Base-by-base conservation (phyloP, 495 filamentous ascomycete genomes). In the Extremus antarcticus region DNA sequence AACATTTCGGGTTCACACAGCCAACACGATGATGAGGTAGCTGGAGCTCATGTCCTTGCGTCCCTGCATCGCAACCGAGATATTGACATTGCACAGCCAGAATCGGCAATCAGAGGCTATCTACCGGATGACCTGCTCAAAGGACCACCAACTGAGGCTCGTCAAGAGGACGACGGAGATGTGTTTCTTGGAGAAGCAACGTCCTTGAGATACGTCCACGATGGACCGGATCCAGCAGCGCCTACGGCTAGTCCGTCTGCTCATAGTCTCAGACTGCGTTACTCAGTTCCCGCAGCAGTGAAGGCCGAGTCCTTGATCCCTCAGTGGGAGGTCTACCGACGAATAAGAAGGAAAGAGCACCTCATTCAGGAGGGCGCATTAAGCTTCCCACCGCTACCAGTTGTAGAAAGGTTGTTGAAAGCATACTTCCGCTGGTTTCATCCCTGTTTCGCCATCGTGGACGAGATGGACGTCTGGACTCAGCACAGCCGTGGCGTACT, bases 381-480 rank as follows among this genome's bases (percentile, higher is more conserved):
- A 7, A 24, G 8, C 46, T 25, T 48, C 11, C 46, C 46, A 10
- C 4, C 4, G 3, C 17, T 21, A 16, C 9, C 9, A 23, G 46
- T 48, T 9, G 13, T 25, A 23, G 46, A 48, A 17, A 17, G 21
- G 21, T 20, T 48, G 9, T 21, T 48, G 9, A 23, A 25, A 9
- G 46, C 46, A 10, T 48, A 48, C 23, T 48, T 48, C 46, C 13
- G 13, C 20, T 25, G 24, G 20, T 48, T 48, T 21, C 46, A 48
- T 48, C 46, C 46, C 4, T 48, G 46, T 21, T 48, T 48, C 20
- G 46, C 46, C 23, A 21, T 48, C 13, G 46, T 48, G 46, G 46
- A 48, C 46, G 46, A 48, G 46, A 25, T 48, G 46, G 46, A 48
- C 46, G 17, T 48, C 19, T 48, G 46, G 46, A 17, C 19, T 2